Conservation (phyloP, 805 yeast genomes). For the Metschnikowia shivogae region DNA sequence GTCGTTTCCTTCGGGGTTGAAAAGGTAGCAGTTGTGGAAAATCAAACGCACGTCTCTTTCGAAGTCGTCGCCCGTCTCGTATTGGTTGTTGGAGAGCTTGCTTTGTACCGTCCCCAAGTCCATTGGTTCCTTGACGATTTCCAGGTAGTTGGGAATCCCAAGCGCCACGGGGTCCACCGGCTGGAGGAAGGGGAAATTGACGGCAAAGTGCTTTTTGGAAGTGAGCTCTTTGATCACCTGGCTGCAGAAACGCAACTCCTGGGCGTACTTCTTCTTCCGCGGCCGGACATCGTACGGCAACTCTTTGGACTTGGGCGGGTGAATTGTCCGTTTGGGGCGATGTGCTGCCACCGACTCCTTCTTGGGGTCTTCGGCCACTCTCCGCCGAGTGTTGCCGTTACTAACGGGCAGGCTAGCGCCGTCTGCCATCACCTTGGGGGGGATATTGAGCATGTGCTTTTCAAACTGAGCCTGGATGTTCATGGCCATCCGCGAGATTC, state of each 20-base stretch:
- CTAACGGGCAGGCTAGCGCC: constrained; percentile 12
- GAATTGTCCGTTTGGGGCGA: constrained; percentile 92
- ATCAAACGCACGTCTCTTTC: constrained; percentile 78
- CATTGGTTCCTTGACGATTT: constrained; percentile 89
- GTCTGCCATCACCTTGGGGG: constrained; percentile 46
- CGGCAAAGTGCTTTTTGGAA: constrained; percentile 77
- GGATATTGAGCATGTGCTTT: constrained; percentile 89
- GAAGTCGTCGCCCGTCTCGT: constrained; percentile 84
- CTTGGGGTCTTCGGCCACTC: constrained; percentile 37
- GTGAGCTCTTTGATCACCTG: constrained; percentile 76
- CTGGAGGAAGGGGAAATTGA: constrained; percentile 83
- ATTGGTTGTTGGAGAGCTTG: constrained; percentile 80
- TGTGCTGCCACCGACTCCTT: constrained; percentile 74
- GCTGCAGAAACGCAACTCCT: constrained; percentile 83
- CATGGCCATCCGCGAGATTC: constrained; percentile 87
- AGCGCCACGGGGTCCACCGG: constrained; percentile 96
- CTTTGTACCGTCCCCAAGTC: constrained; percentile 82
- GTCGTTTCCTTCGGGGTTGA: constrained; percentile 96
- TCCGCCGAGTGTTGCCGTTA: constrained; percentile 17
- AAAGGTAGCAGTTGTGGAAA: constrained; percentile 82
- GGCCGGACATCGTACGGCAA: constrained; percentile 89
- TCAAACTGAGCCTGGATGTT: constrained; percentile 89
- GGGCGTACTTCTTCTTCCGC: constrained; percentile 83
- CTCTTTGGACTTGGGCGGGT: constrained; percentile 94
- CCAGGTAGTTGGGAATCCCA: constrained; percentile 85